phyloP scores from a whole-genome alignment of 768 basidiomycete species.

The Dacryopinax primogenitus region DNA sequence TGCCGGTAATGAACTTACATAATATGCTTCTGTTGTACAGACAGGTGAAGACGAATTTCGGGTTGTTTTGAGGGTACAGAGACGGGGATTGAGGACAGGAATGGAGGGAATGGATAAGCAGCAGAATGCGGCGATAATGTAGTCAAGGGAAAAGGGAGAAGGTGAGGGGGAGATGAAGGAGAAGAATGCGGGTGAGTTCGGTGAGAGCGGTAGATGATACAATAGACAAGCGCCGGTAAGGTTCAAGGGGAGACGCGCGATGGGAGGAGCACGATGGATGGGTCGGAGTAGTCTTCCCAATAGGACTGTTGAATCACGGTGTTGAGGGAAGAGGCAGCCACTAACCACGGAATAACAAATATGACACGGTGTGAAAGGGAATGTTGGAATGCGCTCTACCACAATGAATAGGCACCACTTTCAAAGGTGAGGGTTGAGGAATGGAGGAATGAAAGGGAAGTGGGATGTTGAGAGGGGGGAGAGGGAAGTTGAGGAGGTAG shows the following conservation, averaged over 20 bases:
- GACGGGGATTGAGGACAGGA: constrained; percentile 1
- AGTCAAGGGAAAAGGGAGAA: neutral
- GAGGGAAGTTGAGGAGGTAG: neutral
- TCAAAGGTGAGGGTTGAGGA: too few species aligned
- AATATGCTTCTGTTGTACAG: neutral
- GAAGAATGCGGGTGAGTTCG: neutral
- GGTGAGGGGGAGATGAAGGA: neutral
- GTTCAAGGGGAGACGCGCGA: neutral
- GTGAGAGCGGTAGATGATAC: neutral
- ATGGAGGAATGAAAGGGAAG: neutral
- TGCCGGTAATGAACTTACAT: neutral
- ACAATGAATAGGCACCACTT: neutral
- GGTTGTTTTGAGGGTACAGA: constrained; percentile 4
- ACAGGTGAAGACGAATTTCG: neutral
- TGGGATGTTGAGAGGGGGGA: neutral
- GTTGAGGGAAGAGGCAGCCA: neutral
- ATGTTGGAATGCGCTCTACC: neutral
- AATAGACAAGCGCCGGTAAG: neutral
- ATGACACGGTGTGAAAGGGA: neutral
- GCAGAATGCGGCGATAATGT: neutral
- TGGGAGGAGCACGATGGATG: constrained; percentile 5
- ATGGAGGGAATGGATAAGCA: constrained; percentile 5
- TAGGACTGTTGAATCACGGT: neutral
- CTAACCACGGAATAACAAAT: neutral
- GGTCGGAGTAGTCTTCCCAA: neutral